Evolutionary conservation across 768 basidiomycete species (phyloP).

Genomic region (Rhodocollybia butyracea): DNA sequence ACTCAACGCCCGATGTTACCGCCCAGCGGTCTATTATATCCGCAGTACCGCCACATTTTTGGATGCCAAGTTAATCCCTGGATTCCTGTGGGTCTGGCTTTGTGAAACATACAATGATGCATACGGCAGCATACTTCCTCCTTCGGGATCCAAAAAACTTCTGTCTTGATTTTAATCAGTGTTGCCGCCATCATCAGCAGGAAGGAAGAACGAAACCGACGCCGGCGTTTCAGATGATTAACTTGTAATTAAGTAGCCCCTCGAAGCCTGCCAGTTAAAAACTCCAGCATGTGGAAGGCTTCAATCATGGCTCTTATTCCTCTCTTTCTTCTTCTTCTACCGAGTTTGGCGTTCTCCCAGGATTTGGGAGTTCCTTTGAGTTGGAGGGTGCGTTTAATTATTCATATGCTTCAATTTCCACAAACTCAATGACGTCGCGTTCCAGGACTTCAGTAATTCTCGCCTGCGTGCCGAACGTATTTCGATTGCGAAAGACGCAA

Average conservation of each 20-base stretch:
- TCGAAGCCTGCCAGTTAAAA: background rate
- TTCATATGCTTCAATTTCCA: background rate
- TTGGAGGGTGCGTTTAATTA: background rate
- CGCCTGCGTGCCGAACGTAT: constrained; percentile 34
- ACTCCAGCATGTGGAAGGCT: background rate
- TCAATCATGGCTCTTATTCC: background rate
- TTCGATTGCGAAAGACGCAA: constrained; percentile 37
- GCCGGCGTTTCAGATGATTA: too few relatives aligned
- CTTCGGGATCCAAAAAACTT: too few relatives aligned
- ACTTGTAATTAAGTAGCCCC: background rate
- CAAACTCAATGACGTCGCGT: background rate
- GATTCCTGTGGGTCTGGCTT: too few relatives aligned
- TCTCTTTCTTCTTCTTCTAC: background rate
- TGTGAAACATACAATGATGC: too few relatives aligned
- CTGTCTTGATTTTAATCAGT: too few relatives aligned
- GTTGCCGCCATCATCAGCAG: too few relatives aligned
- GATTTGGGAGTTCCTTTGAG: constrained; percentile 6
- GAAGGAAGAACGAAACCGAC: too few relatives aligned
- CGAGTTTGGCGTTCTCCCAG: background rate
- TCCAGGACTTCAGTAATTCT: constrained; percentile 39
- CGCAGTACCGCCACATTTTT: too few relatives aligned
- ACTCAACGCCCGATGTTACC: too few relatives aligned
- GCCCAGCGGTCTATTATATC: too few relatives aligned
- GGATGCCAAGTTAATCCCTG: too few relatives aligned
- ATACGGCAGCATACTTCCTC: too few relatives aligned